phyloP scores from a whole-genome alignment of 2,329 filamentous ascomycete species.

The Trichocomaceae sp. region DNA sequence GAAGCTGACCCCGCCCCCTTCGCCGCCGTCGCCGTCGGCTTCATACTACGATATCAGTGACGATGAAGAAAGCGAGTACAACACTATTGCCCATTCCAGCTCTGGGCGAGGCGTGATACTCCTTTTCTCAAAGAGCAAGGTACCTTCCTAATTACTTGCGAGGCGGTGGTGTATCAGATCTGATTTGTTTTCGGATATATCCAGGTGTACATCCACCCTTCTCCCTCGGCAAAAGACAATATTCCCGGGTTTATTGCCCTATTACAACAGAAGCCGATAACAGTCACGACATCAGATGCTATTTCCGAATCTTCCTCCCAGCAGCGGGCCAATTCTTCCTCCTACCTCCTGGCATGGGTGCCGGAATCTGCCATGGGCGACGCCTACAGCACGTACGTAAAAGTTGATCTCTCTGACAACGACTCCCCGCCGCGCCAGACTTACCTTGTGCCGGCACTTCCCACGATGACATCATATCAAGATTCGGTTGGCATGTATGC shows the following conservation, averaged over 20 bases:
- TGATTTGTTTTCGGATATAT: background rate
- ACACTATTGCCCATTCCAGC: conserved; percentile 77
- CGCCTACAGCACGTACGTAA: conserved; percentile 82
- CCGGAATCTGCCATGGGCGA: conserved; percentile 85
- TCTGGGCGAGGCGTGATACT: conserved; percentile 83
- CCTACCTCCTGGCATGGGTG: conserved; percentile 85
- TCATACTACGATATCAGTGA: conserved; percentile 96
- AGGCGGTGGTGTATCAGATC: background rate
- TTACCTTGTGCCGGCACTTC: conserved; percentile 85
- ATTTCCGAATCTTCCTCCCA: conserved; percentile 38
- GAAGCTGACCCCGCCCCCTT: conserved; percentile 35
- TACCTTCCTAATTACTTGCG: conserved; percentile 31
- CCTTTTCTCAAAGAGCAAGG: conserved; percentile 94
- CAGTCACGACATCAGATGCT: conserved; percentile 29
- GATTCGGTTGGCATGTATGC: conserved; percentile 71
- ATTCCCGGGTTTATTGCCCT: conserved; percentile 90
- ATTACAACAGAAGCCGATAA: conserved; percentile 70
- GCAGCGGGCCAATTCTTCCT: conserved; percentile 50
- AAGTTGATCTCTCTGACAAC: conserved; percentile 80
- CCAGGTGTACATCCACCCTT: conserved; percentile 87
- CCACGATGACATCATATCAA: conserved; percentile 70
- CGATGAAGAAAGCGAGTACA: conserved; percentile 91
- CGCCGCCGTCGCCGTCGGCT: conserved; percentile 64
- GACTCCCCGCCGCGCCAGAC: conserved; percentile 77
- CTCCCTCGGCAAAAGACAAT: conserved; percentile 89